phyloP scores from a whole-genome alignment of 2,329 filamentous ascomycete species.

The Ceratocystis ficicola region DNA sequence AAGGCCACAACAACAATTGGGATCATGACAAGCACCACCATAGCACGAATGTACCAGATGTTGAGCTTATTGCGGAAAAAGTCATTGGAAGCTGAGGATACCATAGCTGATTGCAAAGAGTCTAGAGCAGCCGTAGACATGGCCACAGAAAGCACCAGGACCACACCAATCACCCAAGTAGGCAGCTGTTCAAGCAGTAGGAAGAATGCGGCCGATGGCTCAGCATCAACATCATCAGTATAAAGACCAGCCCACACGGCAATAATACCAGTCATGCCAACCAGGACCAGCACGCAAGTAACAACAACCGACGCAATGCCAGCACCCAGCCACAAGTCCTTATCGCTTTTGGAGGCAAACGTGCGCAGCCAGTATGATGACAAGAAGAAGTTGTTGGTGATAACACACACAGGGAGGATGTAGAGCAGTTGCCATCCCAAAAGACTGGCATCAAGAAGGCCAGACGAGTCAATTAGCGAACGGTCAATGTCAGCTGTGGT shows the following conservation, averaged over 20 bases:
- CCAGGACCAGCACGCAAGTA: slow-evolving; percentile 57
- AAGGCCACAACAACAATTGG: slow-evolving; percentile 64
- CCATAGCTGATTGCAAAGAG: slow-evolving; percentile 70
- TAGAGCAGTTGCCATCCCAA: slow-evolving; percentile 79
- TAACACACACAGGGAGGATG: slow-evolving; percentile 66
- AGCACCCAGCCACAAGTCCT: slow-evolving; percentile 62
- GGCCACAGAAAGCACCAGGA: slow-evolving; percentile 67
- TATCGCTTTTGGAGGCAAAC: slow-evolving; percentile 68
- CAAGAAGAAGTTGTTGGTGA: slow-evolving; percentile 80
- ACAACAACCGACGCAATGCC: slow-evolving; percentile 54
- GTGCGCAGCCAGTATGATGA: slow-evolving; percentile 76
- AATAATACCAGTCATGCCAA: slow-evolving; percentile 61
- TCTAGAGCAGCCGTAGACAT: slow-evolving; percentile 71
- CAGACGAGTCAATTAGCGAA: slow-evolving; percentile 54
- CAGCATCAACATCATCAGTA: slow-evolving; percentile 45
- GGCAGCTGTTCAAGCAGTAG: slow-evolving; percentile 59
- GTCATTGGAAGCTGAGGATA: slow-evolving; percentile 74
- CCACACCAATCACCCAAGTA: slow-evolving; percentile 68
- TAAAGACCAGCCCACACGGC: slow-evolving; percentile 67
- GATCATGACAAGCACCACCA: slow-evolving; percentile 60
- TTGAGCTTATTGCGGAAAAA: slow-evolving; percentile 70
- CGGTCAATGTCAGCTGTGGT: slow-evolving; percentile 61
- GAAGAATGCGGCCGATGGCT: slow-evolving; percentile 61
- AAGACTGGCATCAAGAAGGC: slow-evolving; percentile 54
- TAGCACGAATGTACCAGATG: slow-evolving; percentile 58